A percentile compares a stretch with the other conserved stretches of the same genome.
phyloP scores from a whole-genome alignment of 768 basidiomycete species.

The Lactarius pseudohatsudake region DNA sequence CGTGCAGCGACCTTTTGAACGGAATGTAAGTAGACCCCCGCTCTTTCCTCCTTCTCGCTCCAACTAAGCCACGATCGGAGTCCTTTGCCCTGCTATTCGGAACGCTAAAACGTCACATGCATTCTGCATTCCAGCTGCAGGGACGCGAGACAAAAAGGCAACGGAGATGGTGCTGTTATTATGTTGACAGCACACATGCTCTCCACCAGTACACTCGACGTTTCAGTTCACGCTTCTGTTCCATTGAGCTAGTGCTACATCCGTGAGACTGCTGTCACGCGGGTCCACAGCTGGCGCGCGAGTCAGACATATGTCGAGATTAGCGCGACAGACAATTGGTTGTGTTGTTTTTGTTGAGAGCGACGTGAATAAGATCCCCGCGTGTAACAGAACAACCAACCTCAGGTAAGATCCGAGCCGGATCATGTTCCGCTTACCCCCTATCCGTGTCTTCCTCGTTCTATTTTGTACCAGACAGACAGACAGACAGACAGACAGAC shows the following conservation, averaged over 20 bases:
- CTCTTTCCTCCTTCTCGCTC: too few relatives aligned
- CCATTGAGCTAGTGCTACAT: background rate
- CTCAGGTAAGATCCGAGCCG: background rate
- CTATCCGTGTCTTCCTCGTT: background rate
- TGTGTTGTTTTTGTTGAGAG: background rate
- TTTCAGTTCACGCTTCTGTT: background rate
- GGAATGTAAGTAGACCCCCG: too few relatives aligned
- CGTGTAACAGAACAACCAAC: background rate
- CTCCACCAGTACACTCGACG: background rate
- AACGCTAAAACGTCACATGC: background rate
- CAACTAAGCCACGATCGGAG: background rate
- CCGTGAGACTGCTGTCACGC: background rate
- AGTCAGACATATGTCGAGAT: background rate
- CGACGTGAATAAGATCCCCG: background rate
- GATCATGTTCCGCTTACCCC: background rate
- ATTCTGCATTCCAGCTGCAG: background rate
- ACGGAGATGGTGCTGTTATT: background rate
- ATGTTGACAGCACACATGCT: background rate
- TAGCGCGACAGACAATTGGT: background rate
- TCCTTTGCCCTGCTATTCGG: background rate
- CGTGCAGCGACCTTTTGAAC: too few relatives aligned
- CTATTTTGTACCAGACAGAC: background rate
- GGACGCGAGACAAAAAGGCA: background rate
- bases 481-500: background rate
- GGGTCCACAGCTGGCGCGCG: background rate